These are phyloP conservation scores for Colletotrichum orchidophilum DNA, from an alignment of 2,329 filamentous ascomycete genomes.

Conservation along the genomic window DNA sequence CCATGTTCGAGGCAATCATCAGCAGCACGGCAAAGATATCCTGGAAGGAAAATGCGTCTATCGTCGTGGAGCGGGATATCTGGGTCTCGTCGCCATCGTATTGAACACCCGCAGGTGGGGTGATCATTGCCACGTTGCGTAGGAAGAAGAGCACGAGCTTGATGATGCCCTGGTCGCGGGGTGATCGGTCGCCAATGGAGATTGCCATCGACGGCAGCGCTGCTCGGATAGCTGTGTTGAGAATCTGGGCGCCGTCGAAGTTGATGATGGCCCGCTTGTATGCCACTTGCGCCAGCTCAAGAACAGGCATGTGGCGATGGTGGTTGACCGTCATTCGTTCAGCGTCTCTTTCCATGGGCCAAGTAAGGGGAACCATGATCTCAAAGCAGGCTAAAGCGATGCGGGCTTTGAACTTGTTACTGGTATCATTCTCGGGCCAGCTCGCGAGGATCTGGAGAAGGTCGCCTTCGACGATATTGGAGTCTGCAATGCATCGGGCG, in stretches of 20 bases:
- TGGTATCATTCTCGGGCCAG: slow-evolving; percentile 78
- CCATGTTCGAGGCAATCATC: slow-evolving; percentile 90
- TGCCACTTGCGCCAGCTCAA: slow-evolving; percentile 85
- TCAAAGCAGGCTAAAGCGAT: slow-evolving; percentile 89
- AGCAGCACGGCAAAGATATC: slow-evolving; percentile 88
- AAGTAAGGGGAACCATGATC: slow-evolving; percentile 90
- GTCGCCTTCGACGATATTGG: slow-evolving; percentile 91
- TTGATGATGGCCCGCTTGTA: slow-evolving; percentile 93
- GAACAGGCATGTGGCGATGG: slow-evolving; percentile 87
- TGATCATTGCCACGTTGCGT: slow-evolving; percentile 87
- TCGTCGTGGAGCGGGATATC: slow-evolving; percentile 85
- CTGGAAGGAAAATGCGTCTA: slow-evolving; percentile 89
- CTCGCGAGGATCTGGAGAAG: slow-evolving; percentile 86
- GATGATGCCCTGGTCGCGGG: slow-evolving; percentile 90
- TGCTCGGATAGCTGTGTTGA: slow-evolving; percentile 82
- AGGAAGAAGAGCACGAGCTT: slow-evolving; percentile 90
- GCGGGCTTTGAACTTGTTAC: slow-evolving; percentile 80
- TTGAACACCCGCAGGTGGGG: slow-evolving; percentile 75
- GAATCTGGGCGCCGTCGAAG: slow-evolving; percentile 78
- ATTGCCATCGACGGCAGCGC: slow-evolving; percentile 88
- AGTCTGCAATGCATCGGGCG: slow-evolving; percentile 88
- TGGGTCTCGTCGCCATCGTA: slow-evolving; percentile 91
- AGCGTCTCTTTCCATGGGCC: slow-evolving; percentile 85
- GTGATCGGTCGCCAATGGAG: slow-evolving; percentile 76
- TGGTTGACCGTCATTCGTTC: slow-evolving; percentile 92